A percentile compares a stretch with the other conserved stretches of the same genome.
Conservation (phyloP, 495 filamentous ascomycete species). For the Trichoderma parareesei region DNA sequence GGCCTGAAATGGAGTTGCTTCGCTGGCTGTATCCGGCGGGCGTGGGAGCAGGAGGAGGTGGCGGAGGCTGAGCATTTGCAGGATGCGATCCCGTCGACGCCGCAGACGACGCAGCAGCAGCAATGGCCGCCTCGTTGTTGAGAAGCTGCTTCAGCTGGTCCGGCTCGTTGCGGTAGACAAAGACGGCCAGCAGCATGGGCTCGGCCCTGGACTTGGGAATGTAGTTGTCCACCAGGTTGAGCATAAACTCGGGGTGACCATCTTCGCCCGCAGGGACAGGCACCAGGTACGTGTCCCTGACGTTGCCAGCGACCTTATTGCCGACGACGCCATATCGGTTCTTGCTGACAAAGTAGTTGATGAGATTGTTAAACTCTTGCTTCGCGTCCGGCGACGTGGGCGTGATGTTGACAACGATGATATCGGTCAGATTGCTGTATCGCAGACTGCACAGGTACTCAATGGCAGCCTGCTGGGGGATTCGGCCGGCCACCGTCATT, state of each 20-base stretch:
- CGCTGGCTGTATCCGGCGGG: conserved; percentile 20
- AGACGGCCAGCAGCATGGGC: conserved; percentile 65
- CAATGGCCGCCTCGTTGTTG: conserved; percentile 23
- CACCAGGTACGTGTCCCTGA: conserved; percentile 72
- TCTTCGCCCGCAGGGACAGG: conserved; percentile 57
- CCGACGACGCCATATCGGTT: conserved; percentile 75
- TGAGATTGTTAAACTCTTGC: conserved; percentile 58
- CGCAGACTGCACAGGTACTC: conserved; percentile 80
- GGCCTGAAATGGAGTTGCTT: conserved; percentile 30
- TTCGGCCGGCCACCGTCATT: conserved; percentile 74
- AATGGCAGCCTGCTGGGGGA: conserved; percentile 68
- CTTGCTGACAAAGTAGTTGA: conserved; percentile 70
- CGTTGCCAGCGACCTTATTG: conserved; percentile 57
- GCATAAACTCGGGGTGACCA: conserved; percentile 60
- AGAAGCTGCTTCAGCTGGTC: conserved; percentile 26
- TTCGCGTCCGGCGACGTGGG: conserved; percentile 40
- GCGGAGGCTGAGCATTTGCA: conserved; percentile 12
- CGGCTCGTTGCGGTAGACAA: conserved; percentile 58
- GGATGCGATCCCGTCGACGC: conserved; percentile 19
- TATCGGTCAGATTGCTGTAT: conserved; percentile 64
- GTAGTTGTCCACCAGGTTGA: conserved; percentile 64
- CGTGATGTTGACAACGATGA: conserved; percentile 59
- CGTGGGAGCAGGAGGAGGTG: conserved; percentile 19
- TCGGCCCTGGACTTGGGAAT: conserved; percentile 58
- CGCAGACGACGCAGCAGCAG: conserved; percentile 20